These are phyloP conservation scores for Taphrina wiesneri DNA, from an alignment of 1,139 yeast species.

Conservation along the genomic window DNA sequence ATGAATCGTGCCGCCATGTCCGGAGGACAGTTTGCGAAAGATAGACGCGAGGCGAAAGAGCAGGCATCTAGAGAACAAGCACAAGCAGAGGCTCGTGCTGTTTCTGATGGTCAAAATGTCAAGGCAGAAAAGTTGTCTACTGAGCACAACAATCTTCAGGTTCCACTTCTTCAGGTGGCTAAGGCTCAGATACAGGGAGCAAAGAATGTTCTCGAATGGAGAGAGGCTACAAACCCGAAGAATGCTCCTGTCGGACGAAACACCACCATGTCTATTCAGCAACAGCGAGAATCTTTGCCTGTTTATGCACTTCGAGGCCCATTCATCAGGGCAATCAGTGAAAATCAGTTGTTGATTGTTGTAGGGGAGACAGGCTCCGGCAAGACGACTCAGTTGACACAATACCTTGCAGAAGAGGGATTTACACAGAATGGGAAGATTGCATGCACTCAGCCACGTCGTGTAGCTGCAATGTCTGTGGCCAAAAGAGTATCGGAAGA, in stretches of 20 bases:
- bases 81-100: constrained; percentile 45
- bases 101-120: constrained; percentile 30
- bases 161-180: constrained; percentile 40
- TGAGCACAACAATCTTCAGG: constrained; percentile 8
- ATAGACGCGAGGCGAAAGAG: constrained; percentile 61
- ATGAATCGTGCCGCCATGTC: constrained; percentile 71
- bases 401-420: constrained; percentile 79
- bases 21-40: constrained; percentile 70
- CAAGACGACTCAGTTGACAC: constrained; percentile 90
- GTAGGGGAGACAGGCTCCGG: constrained; percentile 98
- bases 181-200: constrained; percentile 40
- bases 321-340: constrained; percentile 64
- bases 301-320: constrained; percentile 68
- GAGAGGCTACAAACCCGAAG: constrained; percentile 48
- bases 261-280: constrained; percentile 55
- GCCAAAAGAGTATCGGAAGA: constrained; percentile 89
- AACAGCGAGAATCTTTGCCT: constrained; percentile 66
- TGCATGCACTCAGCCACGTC: constrained; percentile 92
- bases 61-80: constrained; percentile 55
- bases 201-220: constrained; percentile 51
- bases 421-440: constrained; percentile 60
- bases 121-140: constrained; percentile 39
- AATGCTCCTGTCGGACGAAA: constrained; percentile 58
- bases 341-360: constrained; percentile 59
- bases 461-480: constrained; percentile 95